phyloP scores from a whole-genome alignment of 2,329 filamentous ascomycete genomes.

The Raffaelea arxii region DNA sequence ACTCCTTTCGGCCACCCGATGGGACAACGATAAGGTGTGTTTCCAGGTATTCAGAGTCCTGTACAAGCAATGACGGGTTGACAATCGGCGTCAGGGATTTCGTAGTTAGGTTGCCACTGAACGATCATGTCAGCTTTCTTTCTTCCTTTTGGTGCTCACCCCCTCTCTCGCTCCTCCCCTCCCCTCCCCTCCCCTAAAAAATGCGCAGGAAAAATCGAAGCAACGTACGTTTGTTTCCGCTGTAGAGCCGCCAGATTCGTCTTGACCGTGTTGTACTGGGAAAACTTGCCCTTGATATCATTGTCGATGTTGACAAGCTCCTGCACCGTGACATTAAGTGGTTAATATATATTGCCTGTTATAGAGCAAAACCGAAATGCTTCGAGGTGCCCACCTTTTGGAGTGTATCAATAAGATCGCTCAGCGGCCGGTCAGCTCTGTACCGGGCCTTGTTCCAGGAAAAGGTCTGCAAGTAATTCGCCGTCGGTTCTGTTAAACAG shows the following conservation, averaged over 20 bases:
- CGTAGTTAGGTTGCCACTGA: slow-evolving; percentile 81
- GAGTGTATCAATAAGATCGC: slow-evolving; percentile 75
- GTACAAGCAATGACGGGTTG: slow-evolving; percentile 67
- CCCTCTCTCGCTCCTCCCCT: no score
- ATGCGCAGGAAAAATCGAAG: background rate
- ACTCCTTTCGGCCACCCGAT: slow-evolving; percentile 71
- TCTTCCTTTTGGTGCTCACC: no score
- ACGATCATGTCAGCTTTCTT: background rate
- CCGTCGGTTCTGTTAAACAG: slow-evolving; percentile 81
- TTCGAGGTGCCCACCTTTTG: slow-evolving; percentile 56
- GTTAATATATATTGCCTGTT: background rate
- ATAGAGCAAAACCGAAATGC: background rate
- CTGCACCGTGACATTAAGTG: slow-evolving; percentile 28
- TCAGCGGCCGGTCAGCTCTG: slow-evolving; percentile 79
- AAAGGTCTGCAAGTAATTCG: slow-evolving; percentile 83
- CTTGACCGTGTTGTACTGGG: slow-evolving; percentile 88
- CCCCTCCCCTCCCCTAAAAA: no score
- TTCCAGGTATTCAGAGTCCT: slow-evolving; percentile 92
- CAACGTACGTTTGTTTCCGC: slow-evolving; percentile 71
- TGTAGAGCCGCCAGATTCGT: slow-evolving; percentile 72
- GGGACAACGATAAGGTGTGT: slow-evolving; percentile 91
- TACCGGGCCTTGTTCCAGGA: slow-evolving; percentile 98
- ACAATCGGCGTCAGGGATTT: slow-evolving; percentile 89
- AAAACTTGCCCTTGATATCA: slow-evolving; percentile 89
- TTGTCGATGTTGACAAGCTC: slow-evolving; percentile 89